A percentile compares a stretch with the other conserved stretches of the same genome.
phyloP scores from a whole-genome alignment of 2,329 filamentous ascomycete species.

The Colletotrichum horii region DNA sequence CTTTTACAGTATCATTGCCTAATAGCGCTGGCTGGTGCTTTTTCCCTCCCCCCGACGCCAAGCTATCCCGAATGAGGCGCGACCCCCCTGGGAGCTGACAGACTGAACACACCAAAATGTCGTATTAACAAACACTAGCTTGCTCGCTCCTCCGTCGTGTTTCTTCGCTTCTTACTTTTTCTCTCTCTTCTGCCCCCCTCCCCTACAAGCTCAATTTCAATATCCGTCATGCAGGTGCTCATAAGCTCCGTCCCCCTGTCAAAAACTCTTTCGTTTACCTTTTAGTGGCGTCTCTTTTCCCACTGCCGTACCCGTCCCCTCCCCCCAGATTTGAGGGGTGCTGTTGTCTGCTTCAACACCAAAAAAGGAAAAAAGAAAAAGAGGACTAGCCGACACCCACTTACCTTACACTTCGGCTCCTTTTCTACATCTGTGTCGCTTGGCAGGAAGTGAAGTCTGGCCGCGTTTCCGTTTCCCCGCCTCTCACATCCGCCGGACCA shows the following conservation, averaged over 20 bases:
- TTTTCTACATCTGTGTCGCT: not conserved
- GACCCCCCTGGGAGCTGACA: not conserved
- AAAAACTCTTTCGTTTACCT: not conserved
- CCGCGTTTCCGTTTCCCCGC: not conserved
- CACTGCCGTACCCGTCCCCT: not conserved
- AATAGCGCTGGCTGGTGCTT: not conserved
- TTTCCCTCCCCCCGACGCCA: not conserved
- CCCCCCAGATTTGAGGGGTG: not conserved
- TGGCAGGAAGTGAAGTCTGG: not conserved
- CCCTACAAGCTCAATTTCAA: not conserved
- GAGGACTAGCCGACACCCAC: not conserved
- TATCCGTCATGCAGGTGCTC: not conserved
- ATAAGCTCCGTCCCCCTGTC: not conserved
- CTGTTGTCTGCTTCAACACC: not conserved
- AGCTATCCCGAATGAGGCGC: not conserved
- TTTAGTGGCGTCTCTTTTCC: not conserved
- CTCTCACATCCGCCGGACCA: not conserved
- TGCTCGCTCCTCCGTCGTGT: not conserved
- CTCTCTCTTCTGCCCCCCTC: not conserved
- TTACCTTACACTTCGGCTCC: not conserved
- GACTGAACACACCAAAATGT: not conserved
- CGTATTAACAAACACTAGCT: not conserved
- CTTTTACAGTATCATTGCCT: not conserved
- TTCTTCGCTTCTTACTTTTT: not conserved
- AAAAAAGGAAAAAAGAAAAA: not conserved